Evolutionary conservation across 805 yeast genomes (phyloP), one percentile per base, ranked within the genome.

Genomic region (Teunomyces barrocoloradensis): DNA sequence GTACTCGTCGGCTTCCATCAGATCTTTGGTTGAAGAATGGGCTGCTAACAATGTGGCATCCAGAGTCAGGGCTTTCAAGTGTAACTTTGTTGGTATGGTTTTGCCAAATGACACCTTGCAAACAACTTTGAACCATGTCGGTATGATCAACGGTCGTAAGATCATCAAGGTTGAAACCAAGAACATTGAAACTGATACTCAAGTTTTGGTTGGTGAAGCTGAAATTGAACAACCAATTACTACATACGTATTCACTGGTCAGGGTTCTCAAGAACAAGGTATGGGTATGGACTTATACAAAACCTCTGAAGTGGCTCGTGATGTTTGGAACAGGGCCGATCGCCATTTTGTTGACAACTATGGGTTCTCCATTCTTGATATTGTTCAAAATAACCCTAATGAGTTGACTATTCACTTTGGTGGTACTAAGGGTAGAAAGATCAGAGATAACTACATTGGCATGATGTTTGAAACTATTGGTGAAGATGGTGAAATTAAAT

Each of bases 261-360:
- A 94, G 79, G 99, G 99, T 70, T 92, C 99, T 51, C 99, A 94
- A 74, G 99, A 95, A 72, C 99, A 95, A 77, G 97, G 97, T 68
- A 94, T 94, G 99, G 99, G 99, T 79, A 94, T 94, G 99, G 99
- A 94, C 70, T 80, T 94, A 66, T 94, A 94, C 71, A 84, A 84
- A 55, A 79, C 87, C 36, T 87, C 96, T 43, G 90, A 82, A 27
- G 97, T 94, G 67, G 99, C 99, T 45, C 84, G 84, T 62, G 82
- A 81, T 54, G 97, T 94, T 53, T 94, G 99, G 99, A 98, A 94
- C 69, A 87, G 89, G 67, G 99, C 99, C 52, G 99, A 94, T 68
- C 68, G 71, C 49, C 99, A 95, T 72, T 94, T 95, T 77, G 78
- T 89, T 65, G 77, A 82, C 64, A 91, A 92, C 68, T 94, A 94